A percentile compares a stretch with the other conserved stretches of the same genome.
phyloP scores from a whole-genome alignment of 2,329 filamentous ascomycete species.

The Diaporthe batatas region DNA sequence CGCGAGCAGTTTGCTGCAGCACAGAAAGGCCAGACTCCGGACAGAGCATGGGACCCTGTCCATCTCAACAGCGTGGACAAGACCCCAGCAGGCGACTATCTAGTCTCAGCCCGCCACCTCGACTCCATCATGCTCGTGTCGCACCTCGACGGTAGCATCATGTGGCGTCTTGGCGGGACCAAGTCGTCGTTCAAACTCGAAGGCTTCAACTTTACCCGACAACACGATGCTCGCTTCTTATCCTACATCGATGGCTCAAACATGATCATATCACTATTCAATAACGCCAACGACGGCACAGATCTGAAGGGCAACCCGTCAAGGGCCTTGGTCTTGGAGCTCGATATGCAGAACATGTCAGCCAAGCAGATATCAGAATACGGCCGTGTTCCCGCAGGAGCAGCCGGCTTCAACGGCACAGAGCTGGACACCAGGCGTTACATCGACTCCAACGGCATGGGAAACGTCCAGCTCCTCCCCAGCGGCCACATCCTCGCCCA shows the following conservation, averaged over 20 bases:
- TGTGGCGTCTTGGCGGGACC: conserved; percentile 55
- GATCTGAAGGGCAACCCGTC: conserved; percentile 36
- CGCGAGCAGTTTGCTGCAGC: neutral
- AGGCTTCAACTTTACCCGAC: conserved; percentile 51
- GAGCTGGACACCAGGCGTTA: conserved; percentile 20
- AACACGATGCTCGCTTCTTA: conserved; percentile 65
- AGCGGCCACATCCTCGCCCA: conserved; percentile 61
- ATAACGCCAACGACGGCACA: conserved; percentile 56
- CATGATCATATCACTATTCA: conserved; percentile 58
- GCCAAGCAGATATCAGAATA: conserved; percentile 40
- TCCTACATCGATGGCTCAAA: conserved; percentile 54
- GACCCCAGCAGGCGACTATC: conserved; percentile 58
- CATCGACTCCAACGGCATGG: conserved; percentile 43
- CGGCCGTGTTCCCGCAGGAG: conserved; percentile 16
- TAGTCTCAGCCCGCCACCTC: conserved; percentile 64
- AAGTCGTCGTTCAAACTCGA: conserved; percentile 31
- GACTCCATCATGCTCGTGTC: conserved; percentile 62
- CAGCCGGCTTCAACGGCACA: conserved; percentile 11
- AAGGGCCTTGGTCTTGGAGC: conserved; percentile 40
- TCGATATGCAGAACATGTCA: conserved; percentile 39
- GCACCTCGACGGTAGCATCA: conserved; percentile 58
- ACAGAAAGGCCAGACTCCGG: conserved; percentile 38
- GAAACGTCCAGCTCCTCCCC: conserved; percentile 50
- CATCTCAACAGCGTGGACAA: conserved; percentile 70
- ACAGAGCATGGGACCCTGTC: conserved; percentile 64